Evolutionary conservation across 2,329 filamentous ascomycete genomes (phyloP).

Genomic region (Leptographium radiaticola): DNA sequence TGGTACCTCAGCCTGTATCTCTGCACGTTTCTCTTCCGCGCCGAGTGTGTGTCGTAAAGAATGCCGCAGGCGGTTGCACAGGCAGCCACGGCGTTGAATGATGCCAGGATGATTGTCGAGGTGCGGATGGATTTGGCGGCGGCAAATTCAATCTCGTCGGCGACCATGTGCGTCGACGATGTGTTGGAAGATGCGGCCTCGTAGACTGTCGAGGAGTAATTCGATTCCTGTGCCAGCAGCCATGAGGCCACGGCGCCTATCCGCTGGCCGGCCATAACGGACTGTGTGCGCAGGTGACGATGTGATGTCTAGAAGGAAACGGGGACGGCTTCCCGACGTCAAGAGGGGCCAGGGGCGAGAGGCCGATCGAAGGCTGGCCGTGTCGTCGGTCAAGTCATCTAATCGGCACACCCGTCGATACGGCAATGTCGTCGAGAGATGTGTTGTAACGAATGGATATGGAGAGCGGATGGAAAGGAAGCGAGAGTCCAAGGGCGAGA

Average conservation of each 20-base stretch:
- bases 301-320: background rate
- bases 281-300: background rate
- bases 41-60: constrained; percentile 40
- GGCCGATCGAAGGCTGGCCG: constrained; percentile 17
- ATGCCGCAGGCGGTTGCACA: constrained; percentile 43
- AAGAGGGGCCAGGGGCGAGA: constrained; percentile 1
- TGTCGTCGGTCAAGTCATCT: constrained; percentile 31
- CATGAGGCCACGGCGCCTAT: constrained; percentile 14
- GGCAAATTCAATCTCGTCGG: constrained; percentile 38
- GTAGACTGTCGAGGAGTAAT: constrained; percentile 10
- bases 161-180: constrained; percentile 27
- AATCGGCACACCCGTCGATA: constrained; percentile 20
- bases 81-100: constrained; percentile 47
- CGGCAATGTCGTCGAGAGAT: constrained; percentile 17
- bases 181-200: constrained; percentile 21
- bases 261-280: constrained; percentile 10
- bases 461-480: constrained; percentile 7
- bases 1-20: constrained; percentile 28
- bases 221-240: constrained; percentile 19
- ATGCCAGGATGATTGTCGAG: constrained; percentile 46
- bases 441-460: constrained; percentile 13
- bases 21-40: constrained; percentile 26
- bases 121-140: constrained; percentile 45
- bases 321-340: no score
- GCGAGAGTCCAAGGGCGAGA: constrained; percentile 6